Evolutionary conservation across 352 stramenopile species (phyloP), one percentile per base, ranked within the genome.

Genomic region (Vaucheria bursata): DNA sequence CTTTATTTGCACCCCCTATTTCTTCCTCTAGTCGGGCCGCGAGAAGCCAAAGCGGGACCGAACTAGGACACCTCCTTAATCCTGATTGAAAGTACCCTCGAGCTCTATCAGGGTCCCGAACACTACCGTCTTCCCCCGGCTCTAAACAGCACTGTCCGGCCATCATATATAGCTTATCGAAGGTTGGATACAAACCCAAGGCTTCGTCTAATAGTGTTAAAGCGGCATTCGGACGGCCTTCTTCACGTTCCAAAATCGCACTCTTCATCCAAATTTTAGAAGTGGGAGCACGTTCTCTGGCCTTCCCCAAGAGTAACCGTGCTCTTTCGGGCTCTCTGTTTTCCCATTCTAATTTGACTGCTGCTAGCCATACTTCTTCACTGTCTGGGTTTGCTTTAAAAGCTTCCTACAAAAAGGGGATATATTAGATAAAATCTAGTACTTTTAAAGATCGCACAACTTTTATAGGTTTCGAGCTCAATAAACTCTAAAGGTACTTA

Each of bases 311-410:
- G 53, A 94, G 77, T 12, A 90, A 83, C 37, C 89, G 79, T 2
- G 95, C 96, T 7, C 95, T 85, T 66, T 97, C 91, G n/a, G 45
- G 34, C 52, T 68, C 53, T 34, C 53, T 93, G 74, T 96, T 98
- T 85, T 99, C 95, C 93, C 93, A 98, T 86, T 99, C 96, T 0
- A 99, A 86, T 83, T 99, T 99, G 12, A 98, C 90, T 3, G 94
- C 94, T 1, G 96, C 96, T n/a, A 99, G 86, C 91, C 89, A 80
- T 33, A 80, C 65, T 71, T 80, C 12, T 4, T 98, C 94, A 73
- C 91, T 97, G 81, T 97, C 94, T 0, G 93, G 93, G 85, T 98
- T 98, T 1, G 89, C 91, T 71, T 88, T 93, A 85, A 99, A 98
- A 29, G 95, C 96, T 83, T 97, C 88, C 0, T 93, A n/a, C n/a